A percentile compares a stretch with the other conserved stretches of the same genome.
Conservation (phyloP, 2,329 filamentous ascomycete species). For the Camptophora hylomeconis region DNA sequence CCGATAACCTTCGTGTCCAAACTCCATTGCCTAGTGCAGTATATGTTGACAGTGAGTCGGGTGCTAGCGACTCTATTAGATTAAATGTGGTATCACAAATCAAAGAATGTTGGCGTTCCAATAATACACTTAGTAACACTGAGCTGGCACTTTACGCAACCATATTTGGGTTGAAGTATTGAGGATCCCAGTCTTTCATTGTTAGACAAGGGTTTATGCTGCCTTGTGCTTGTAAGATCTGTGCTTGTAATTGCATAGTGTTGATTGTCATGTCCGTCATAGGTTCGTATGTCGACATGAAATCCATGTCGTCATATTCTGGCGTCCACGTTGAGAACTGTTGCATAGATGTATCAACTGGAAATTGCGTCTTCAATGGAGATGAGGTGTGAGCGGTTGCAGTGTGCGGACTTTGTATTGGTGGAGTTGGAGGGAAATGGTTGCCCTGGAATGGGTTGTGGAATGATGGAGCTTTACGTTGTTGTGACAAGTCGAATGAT, state of each 20-base stretch:
- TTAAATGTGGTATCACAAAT: too few species aligned
- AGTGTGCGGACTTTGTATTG: conserved; percentile 26
- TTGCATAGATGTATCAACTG: neutral
- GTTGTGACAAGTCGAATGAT: conserved; percentile 18
- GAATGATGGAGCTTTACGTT: conserved; percentile 9
- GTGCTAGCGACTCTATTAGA: too few species aligned
- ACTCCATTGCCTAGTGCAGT: too few species aligned
- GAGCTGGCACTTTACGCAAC: too few species aligned
- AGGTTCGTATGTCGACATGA: conserved; percentile 16
- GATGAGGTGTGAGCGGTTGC: conserved; percentile 20
- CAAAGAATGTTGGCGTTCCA: too few species aligned
- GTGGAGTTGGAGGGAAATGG: conserved; percentile 27
- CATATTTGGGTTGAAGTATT: too few species aligned
- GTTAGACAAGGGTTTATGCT: conserved; percentile 16
- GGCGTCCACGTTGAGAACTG: neutral
- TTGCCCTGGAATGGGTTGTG: conserved; percentile 12
- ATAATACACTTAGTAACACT: too few species aligned
- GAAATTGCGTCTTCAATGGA: conserved; percentile 6
- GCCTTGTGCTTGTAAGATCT: conserved; percentile 13
- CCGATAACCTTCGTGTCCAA: too few species aligned
- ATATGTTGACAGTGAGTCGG: too few species aligned
- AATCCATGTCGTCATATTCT: conserved; percentile 16
- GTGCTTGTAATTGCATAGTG: conserved; percentile 6
- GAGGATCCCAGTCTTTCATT: conserved; percentile 16
- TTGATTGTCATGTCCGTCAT: conserved; percentile 11